A percentile compares a stretch with the other conserved stretches of the same genome.
Conservation (phyloP, 257 asterid species). For the Primulina huaijiensis region DNA sequence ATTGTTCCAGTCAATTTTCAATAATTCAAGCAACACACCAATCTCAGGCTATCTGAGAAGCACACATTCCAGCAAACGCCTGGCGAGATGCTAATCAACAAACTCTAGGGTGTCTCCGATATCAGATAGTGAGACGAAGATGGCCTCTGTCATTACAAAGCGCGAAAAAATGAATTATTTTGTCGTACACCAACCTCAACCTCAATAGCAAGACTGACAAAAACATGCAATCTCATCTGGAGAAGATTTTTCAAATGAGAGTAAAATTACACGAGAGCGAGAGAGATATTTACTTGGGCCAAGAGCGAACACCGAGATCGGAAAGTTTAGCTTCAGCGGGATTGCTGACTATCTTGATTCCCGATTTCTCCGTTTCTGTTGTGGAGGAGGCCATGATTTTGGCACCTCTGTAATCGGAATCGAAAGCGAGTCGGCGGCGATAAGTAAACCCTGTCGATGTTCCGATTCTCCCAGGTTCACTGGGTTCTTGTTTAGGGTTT, state of each 20-base stretch:
- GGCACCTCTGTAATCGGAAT: background rate
- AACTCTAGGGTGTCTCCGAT: too few relatives aligned
- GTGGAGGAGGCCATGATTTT: conserved; percentile 32
- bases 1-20: too few relatives aligned
- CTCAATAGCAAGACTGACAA: too few relatives aligned
- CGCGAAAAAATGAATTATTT: too few relatives aligned
- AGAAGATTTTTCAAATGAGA: too few relatives aligned
- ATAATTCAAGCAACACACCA: too few relatives aligned
- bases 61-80: background rate
- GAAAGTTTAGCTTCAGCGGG: conserved; percentile 72
- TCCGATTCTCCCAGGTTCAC: conserved; percentile 6
- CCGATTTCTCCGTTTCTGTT: conserved; percentile 49
- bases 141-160: too few relatives aligned
- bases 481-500: conserved; percentile 26
- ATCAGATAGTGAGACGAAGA: too few relatives aligned
- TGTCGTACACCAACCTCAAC: too few relatives aligned
- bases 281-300: conserved; percentile 58
- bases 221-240: background rate
- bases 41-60: background rate
- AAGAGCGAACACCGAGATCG: conserved; percentile 79
- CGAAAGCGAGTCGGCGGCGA: conserved; percentile 5
- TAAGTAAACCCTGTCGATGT: background rate
- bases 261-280: too few relatives aligned
- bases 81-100: background rate
- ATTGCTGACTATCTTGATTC: conserved; percentile 55